Conservation (phyloP, 2,329 filamentous ascomycete genomes). For the Aspergillus bombycis region DNA sequence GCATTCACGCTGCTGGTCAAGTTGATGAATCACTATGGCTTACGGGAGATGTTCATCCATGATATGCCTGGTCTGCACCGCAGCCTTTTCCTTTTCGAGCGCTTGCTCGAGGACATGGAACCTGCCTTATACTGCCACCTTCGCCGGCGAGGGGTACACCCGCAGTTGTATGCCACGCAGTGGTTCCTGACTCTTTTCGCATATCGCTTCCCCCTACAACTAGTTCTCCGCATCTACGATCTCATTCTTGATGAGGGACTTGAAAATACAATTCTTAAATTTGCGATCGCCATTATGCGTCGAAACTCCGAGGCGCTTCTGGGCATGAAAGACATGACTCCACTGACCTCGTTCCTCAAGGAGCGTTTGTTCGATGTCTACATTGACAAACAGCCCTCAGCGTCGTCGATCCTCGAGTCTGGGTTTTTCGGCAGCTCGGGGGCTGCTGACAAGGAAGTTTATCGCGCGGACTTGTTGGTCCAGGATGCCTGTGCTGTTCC, state of each 20-base stretch:
- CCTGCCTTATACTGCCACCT: constrained; percentile 95
- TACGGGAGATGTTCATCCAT: constrained; percentile 89
- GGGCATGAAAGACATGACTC: constrained; percentile 85
- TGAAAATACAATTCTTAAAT: constrained; percentile 84
- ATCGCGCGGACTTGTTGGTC: constrained; percentile 90
- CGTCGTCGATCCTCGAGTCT: constrained; percentile 90
- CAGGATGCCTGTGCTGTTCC: constrained; percentile 88
- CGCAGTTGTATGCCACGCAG: constrained; percentile 94
- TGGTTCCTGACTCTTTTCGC: constrained; percentile 99
- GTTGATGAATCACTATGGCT: constrained; percentile 93
- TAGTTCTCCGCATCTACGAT: constrained; percentile 96
- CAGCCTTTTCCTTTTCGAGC: constrained; percentile 92
- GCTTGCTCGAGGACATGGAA: constrained; percentile 88
- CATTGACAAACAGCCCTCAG: constrained; percentile 89
- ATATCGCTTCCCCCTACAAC: constrained; percentile 93
- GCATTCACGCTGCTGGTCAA: constrained; percentile 91
- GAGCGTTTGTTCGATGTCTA: constrained; percentile 96
- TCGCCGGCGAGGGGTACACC: constrained; percentile 80
- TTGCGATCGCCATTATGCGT: constrained; percentile 93
- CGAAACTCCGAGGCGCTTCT: constrained; percentile 82
- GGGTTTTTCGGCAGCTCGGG: constrained; percentile 96
- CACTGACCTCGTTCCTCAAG: constrained; percentile 86
- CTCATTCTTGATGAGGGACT: constrained; percentile 91
- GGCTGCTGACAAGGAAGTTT: constrained; percentile 89
- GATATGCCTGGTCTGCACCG: constrained; percentile 97